Percentiles rank a stretch among this genome's conserved stretches.
Conservation (phyloP, 2,329 filamentous ascomycete species). For the Cordyceps farinosa region DNA sequence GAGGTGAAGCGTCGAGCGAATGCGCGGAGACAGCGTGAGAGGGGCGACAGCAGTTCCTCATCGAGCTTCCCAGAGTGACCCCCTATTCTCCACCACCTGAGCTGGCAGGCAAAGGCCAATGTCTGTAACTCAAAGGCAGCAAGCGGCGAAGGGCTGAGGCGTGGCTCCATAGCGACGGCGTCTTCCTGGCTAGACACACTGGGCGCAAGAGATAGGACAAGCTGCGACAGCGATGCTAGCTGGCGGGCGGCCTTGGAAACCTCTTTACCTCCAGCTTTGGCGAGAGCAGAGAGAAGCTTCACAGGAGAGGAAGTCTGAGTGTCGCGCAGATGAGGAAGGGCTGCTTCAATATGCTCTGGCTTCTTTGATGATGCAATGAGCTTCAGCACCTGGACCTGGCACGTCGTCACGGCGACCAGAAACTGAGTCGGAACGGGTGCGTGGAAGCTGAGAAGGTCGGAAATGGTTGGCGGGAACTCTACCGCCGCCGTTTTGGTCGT, state of each 20-base stretch:
- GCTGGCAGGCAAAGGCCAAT: slow-evolving; percentile 57
- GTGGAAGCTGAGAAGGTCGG: slow-evolving; percentile 62
- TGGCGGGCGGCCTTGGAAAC: slow-evolving; percentile 59
- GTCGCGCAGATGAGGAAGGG: slow-evolving; percentile 52
- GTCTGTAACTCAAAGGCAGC: slow-evolving; percentile 60
- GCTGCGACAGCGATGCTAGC: slow-evolving; percentile 63
- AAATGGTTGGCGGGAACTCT: slow-evolving; percentile 37
- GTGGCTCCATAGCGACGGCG: slow-evolving; percentile 47
- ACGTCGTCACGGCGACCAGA: slow-evolving; percentile 55
- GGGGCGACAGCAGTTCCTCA: slow-evolving; percentile 63
- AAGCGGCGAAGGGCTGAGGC: slow-evolving; percentile 53
- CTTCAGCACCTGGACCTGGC: slow-evolving; percentile 63
- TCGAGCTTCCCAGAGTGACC: slow-evolving; percentile 57
- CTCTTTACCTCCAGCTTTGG: slow-evolving; percentile 42
- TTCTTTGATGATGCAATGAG: slow-evolving; percentile 60
- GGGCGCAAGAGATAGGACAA: slow-evolving; percentile 62
- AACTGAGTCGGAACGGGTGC: slow-evolving; percentile 40
- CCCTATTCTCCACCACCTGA: slow-evolving; percentile 64
- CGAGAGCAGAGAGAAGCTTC: slow-evolving; percentile 50
- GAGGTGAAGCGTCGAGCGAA: slow-evolving; percentile 53
- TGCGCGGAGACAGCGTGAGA: slow-evolving; percentile 59
- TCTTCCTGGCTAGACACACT: slow-evolving; percentile 65
- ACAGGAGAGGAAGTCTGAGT: slow-evolving; percentile 54
- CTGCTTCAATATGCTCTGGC: slow-evolving; percentile 54
- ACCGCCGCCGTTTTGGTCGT: slow-evolving; percentile 30